phyloP scores from a whole-genome alignment of 495 filamentous ascomycete species.

The Hypoxylon subgilvum region DNA sequence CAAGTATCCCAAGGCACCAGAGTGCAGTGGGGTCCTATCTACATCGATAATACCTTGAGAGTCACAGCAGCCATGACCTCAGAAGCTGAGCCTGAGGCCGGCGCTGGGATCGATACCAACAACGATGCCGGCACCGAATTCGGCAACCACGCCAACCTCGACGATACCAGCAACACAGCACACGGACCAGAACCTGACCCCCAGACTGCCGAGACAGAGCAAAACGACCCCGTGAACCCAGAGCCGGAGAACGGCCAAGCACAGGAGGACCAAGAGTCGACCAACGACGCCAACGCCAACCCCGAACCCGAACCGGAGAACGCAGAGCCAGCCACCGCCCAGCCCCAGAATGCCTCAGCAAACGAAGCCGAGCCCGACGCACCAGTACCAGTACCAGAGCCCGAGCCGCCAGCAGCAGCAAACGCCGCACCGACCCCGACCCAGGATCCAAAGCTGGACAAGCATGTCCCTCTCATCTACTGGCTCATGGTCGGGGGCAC shows the following conservation, averaged over 20 bases:
- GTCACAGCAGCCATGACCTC: background rate
- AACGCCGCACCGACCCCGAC: background rate
- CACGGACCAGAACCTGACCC: too few species aligned
- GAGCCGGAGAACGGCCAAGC: background rate
- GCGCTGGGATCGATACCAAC: background rate
- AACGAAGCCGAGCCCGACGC: background rate
- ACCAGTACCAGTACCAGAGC: background rate
- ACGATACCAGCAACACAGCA: too few species aligned
- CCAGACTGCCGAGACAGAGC: too few species aligned
- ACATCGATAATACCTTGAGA: too few species aligned
- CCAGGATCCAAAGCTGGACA: background rate
- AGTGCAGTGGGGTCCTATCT: too few species aligned
- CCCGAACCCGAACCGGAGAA: background rate
- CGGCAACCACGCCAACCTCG: too few species aligned
- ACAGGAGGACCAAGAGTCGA: too few species aligned
- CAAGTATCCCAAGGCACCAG: too few species aligned
- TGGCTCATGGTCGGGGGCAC: constrained; percentile 28
- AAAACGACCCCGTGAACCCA: background rate
- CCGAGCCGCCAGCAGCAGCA: background rate
- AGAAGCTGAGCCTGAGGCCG: background rate
- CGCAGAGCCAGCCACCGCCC: background rate
- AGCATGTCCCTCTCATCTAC: background rate
- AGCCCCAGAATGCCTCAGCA: background rate
- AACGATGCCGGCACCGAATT: background rate
- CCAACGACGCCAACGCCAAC: background rate